Conservation (phyloP, 768 basidiomycete species). For the Rubroboletus satanas region DNA sequence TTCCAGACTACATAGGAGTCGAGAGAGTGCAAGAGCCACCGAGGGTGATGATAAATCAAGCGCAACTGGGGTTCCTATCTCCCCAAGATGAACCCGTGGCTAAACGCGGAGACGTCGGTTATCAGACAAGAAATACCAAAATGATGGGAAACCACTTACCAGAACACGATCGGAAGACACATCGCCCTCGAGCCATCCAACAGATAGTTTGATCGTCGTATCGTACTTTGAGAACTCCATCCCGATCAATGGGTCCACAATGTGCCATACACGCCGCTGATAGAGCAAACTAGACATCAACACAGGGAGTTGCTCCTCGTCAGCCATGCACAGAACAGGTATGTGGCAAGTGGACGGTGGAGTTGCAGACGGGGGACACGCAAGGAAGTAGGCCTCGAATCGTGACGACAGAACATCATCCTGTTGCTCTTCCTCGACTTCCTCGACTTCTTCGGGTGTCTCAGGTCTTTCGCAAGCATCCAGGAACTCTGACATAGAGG, state of each 20-base stretch:
- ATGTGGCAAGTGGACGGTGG: constrained; percentile 4
- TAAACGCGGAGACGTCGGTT: background rate
- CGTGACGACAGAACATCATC: background rate
- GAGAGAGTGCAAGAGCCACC: background rate
- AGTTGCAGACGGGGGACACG: background rate
- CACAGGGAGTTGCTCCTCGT: constrained; percentile 1
- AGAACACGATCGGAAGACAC: background rate
- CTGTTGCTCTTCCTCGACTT: background rate
- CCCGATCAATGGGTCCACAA: constrained; percentile 3
- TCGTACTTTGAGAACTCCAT: constrained; percentile 6
- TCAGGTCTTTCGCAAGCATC: background rate
- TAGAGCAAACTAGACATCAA: constrained; percentile 12
- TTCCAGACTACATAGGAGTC: background rate
- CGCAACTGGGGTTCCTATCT: background rate
- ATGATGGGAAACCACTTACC: background rate
- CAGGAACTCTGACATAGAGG: background rate
- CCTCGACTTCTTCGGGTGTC: background rate
- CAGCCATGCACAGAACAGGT: constrained; percentile 7
- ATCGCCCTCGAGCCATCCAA: constrained; percentile 5
- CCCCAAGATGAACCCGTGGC: constrained; percentile 8
- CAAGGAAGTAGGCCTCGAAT: constrained; percentile 2
- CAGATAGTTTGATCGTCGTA: background rate
- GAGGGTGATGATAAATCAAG: constrained; percentile 7
- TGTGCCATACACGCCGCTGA: constrained; percentile 3
- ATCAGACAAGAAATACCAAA: background rate